Evolutionary conservation across 2,329 filamentous ascomycete species (phyloP), one percentile per base, ranked within the genome.

Genomic region (Cladobotryum mycophilum): DNA sequence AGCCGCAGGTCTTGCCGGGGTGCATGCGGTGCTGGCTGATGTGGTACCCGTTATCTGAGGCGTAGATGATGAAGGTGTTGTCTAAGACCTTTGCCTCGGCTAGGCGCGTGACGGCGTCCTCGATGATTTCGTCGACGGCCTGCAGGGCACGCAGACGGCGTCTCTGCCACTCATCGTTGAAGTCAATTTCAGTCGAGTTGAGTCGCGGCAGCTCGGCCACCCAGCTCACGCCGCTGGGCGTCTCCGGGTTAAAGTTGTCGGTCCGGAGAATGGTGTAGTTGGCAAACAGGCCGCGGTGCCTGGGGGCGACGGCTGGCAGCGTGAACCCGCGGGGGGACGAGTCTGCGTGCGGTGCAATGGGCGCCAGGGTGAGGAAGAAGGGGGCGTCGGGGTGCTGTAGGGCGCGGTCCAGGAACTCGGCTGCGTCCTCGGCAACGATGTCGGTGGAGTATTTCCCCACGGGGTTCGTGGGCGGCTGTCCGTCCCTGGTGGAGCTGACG

Each of bases 281-380:
- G 2, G 73, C 62, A 61, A 89, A 89, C 0, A 88, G 71, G 60
- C 84, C 65, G 38, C 74, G 69, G 55, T 89, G 84, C 41, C 84
- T 72, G 40, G 80, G 69, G 0, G 82, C 75, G 0, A 84, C 75
- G 14, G 85, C 71, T 0, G 82, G 82, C 0, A 72, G 71, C 5
- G 65, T 68, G 60, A 78, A 73, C 1, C 6, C 51, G 3, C 9
- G 6, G 25, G 25, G 25, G 9, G 6, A 7, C 25, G 25, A 2
- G 8, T 30, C 9, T 18, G 76, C 76, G 58, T 89, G 86, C 1
- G 86, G 85, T 0, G 80, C 84, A 5, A 84, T 75, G 0, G 85
- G 86, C 0, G 85, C 80, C 8, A 86, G 72, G 0, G 75, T 76
- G 4, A 89, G 62, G 60, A 89, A 88, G 66, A 88, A 89, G 0